Base-by-base conservation (phyloP, 2,329 filamentous ascomycete species). In the Aspergillus alliaceus region DNA sequence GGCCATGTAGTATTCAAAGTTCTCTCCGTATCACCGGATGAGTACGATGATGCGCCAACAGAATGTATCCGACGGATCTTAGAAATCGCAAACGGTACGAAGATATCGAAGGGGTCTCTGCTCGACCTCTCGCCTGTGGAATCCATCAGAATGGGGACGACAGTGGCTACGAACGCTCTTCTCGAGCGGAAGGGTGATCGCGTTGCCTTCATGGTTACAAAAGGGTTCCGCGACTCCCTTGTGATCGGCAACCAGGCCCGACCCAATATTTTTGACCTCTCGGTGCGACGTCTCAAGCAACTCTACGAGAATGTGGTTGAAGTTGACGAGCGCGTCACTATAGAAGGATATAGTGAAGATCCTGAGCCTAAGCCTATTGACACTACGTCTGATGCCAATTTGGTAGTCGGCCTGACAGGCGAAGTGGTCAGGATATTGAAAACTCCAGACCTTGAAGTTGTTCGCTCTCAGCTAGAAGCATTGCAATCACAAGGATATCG, bases 191-290 rank as follows among this genome's bases (percentile, higher is more conserved):
- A 66, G 52, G 65, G 65, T 2, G 63, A 65, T 44, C 59, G 60
- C 0, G 54, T 57, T 14, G 63, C 61, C 7, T 58, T 66, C 2
- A 47, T 65, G 3, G 53, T 93, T 8, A 96, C 91, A 1, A 88
- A 86, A 65, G 91, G 91, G 0, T 96, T 96, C 78, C 86, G 85
- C 62, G 91, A 96, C 72, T 92, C 90, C 62, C 78, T 96, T 24
- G 83, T 86, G 37, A 96, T 96, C 69, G 91, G 91, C 7, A 95
- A 95, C 72, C 91, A 96, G 77, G 89, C 87, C 27, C 81, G 91
- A 51, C 91, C 91, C 18, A 87, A 88, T 70, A 93, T 96, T 61
- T 96, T 96, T 66, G 91, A 95, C 69, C 79, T 96, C 48, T 89
- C 89, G 22, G 93, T 96, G 63, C 80, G 82, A 61, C 92, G 92